Evolutionary conservation across 306 rosid species (phyloP).

Genomic region (Mucuna pruriens): DNA sequence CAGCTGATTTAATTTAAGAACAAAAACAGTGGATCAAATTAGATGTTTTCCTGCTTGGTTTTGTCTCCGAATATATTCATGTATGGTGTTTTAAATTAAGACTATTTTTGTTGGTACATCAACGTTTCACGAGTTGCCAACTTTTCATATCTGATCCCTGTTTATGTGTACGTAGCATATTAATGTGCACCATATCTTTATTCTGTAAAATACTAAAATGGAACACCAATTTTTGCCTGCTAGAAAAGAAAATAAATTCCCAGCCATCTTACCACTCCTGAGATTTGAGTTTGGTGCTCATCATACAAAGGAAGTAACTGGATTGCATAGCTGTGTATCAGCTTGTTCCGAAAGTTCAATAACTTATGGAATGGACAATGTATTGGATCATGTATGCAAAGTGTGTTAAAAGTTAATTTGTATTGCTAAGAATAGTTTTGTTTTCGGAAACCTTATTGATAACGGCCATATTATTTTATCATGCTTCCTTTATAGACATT

Average conservation of each 20-base stretch:
- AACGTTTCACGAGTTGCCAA: not conserved
- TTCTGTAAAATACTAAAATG: not conserved
- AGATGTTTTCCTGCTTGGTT: not conserved
- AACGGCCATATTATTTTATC: not conserved
- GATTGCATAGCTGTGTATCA: not conserved
- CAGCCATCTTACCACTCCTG: not conserved
- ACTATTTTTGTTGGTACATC: not conserved
- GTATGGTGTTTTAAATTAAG: not conserved
- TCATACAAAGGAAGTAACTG: slow-evolving; percentile 1
- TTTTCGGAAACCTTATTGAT: slow-evolving; percentile 8
- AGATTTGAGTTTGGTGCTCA: slow-evolving; percentile 26
- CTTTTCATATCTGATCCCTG: not conserved
- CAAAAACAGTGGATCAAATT: slow-evolving; percentile 12
- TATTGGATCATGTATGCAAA: not conserved
- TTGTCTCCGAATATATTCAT: not conserved
- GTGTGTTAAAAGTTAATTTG: not conserved
- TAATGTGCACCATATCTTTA: not conserved
- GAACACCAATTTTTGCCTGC: not conserved
- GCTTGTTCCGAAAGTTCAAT: not conserved
- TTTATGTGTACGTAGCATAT: slow-evolving; percentile 23
- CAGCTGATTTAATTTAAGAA: not conserved
- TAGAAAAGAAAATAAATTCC: not conserved
- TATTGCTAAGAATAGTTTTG: not conserved
- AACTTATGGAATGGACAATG: not conserved
- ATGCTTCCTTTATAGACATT: not conserved